A percentile compares a stretch with the other conserved stretches of the same genome.
phyloP scores from a whole-genome alignment of 768 basidiomycete species.

The Amanita pallidorosea region DNA sequence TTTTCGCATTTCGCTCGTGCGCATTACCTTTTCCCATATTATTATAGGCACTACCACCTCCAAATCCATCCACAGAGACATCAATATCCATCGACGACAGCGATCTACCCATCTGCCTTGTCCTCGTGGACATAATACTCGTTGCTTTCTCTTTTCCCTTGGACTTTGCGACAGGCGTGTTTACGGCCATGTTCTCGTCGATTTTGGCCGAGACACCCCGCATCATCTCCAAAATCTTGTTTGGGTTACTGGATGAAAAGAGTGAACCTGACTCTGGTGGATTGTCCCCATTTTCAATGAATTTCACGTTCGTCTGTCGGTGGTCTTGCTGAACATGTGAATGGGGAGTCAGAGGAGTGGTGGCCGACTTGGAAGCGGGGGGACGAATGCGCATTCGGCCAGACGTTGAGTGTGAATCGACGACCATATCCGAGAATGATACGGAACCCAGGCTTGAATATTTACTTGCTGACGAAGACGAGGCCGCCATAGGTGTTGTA shows the following conservation, averaged over 20 bases:
- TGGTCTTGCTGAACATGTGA: background rate
- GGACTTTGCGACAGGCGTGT: background rate
- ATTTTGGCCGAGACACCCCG: slow-evolving; percentile 4
- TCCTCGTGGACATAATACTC: background rate
- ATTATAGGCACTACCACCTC: background rate
- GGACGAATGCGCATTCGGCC: background rate
- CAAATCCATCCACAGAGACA: background rate
- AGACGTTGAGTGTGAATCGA: background rate
- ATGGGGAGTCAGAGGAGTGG: background rate
- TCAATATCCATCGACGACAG: background rate
- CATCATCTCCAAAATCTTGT: slow-evolving; percentile 3
- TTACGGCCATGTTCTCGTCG: background rate
- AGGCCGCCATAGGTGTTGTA: background rate
- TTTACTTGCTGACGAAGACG: background rate
- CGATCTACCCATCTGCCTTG: background rate
- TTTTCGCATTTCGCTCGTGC: background rate
- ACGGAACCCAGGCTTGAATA: background rate
- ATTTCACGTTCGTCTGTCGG: background rate
- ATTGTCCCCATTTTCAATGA: too few species aligned
- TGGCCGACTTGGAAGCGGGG: background rate
- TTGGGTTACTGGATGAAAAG: background rate
- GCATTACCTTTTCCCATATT: background rate
- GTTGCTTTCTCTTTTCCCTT: background rate
- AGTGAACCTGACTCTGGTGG: background rate
- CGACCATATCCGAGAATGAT: background rate